Evolutionary conservation across 2,329 filamentous ascomycete genomes (phyloP), one percentile per base, ranked within the genome.

Genomic region (Pleoardoris graminearum): DNA sequence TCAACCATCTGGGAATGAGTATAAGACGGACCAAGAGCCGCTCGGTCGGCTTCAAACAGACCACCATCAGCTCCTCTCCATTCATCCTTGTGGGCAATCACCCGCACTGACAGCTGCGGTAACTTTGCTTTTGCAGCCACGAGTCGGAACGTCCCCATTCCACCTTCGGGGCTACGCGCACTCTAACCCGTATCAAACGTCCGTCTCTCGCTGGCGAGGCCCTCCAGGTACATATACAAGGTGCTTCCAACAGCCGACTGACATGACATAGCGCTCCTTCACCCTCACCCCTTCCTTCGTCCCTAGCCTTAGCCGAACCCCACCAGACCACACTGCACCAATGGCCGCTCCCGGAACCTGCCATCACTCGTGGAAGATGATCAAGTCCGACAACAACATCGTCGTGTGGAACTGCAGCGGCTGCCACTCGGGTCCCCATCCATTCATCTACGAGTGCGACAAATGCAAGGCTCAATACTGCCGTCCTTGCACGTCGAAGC

Each of bases 391-490:
- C 65, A 80, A 76, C 12, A 79, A 76, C 4, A 68, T 80, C 56
- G 75, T 81, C 52, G 69, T 78, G 50, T 81, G 79, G 79, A 78
- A 79, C 51, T 81, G 79, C 74, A 77, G 79, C 63, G 65, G 77
- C 60, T 81, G 79, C 67, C 78, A 80, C 60, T 78, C 75, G 1
- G 78, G 78, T 4, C 77, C 77, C 16, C 77, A 80, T 65, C 78
- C 75, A 69, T 77, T 71, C 68, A 80, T 81, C 67, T 80, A 72
- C 60, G 77, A 81, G 61, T 81, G 79, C 66, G 59, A 72, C 38
- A 73, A 75, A 50, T 81, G 79, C 75, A 80, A 79, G 67, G 66
- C 79, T 53, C 79, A 80, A 72, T 76, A 75, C 6, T 81, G 79
- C 69, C 68, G 73, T 36, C 75, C 75, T 21, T 80, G 78, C 69